Conservation (phyloP, 1,139 yeast species). For the Scheffersomyces stambukii region DNA sequence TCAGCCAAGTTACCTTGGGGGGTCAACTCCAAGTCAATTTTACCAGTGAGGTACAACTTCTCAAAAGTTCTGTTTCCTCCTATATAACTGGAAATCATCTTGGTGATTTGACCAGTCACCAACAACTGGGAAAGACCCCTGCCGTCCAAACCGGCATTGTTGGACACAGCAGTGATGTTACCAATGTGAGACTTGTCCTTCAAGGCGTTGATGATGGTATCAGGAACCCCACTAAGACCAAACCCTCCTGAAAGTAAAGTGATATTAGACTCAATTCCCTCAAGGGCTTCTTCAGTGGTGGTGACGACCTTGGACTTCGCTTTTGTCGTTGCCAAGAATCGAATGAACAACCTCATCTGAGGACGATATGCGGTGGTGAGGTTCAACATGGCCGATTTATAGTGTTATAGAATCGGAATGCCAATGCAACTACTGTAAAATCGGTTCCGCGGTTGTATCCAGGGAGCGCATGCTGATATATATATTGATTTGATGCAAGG, state of each 20-base stretch:
- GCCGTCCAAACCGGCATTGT: constrained; percentile 48
- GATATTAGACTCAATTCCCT: constrained; percentile 26
- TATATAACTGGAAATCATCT: constrained; percentile 45
- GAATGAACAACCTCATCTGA: constrained; percentile 4
- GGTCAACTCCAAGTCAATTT: constrained; percentile 42
- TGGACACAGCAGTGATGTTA: constrained; percentile 43
- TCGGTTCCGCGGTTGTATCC: too few species aligned
- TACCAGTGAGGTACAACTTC: constrained; percentile 36
- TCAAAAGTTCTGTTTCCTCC: constrained; percentile 46
- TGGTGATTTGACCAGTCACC: constrained; percentile 39
- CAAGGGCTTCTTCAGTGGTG: constrained; percentile 26
- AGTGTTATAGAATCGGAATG: too few species aligned
- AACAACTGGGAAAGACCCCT: constrained; percentile 40
- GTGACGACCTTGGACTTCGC: constrained; percentile 17
- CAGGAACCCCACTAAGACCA: constrained; percentile 47
- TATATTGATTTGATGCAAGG: too few species aligned
- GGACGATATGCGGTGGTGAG: too few species aligned
- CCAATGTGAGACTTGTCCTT: constrained; percentile 24
- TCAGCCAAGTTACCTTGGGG: constrained; percentile 53
- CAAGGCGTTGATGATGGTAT: constrained; percentile 39
- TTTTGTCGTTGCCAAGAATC: constrained; percentile 6
- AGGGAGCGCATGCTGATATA: too few species aligned
- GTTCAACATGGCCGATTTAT: too few species aligned
- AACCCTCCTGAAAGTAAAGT: constrained; percentile 45
- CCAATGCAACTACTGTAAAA: too few species aligned